Conservation (phyloP, 192 early-diverging fungal species). For the Mortierella antarctica region DNA sequence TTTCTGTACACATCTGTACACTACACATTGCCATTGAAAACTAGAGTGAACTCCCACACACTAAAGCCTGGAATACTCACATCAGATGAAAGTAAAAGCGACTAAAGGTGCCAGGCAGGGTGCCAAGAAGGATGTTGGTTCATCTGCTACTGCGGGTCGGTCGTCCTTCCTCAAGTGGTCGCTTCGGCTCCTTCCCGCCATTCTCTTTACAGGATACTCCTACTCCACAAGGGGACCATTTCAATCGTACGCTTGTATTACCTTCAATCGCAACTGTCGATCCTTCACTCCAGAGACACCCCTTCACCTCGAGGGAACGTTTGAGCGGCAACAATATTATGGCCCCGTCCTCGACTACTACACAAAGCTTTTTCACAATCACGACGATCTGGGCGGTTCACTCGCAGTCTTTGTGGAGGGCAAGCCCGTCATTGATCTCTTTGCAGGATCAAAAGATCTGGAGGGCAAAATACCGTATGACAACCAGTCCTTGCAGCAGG, state of each 20-base stretch:
- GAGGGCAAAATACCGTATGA: constrained; percentile 53
- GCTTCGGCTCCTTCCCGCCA: constrained; percentile 21
- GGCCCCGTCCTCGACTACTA: constrained; percentile 15
- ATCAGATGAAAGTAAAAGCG: no score
- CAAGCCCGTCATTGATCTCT: constrained; percentile 67
- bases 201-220: constrained; percentile 14
- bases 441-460: constrained; percentile 67
- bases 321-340: constrained; percentile 17
- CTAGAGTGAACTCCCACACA: no score
- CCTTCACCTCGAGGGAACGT: constrained; percentile 8
- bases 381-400: constrained; percentile 63
- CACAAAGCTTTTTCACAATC: constrained; percentile 26
- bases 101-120: no score
- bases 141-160: no score
- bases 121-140: no score
- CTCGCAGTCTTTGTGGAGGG: constrained; percentile 61
- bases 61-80: no score
- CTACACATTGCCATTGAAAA: no score
- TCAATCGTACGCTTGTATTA: constrained; percentile 23
- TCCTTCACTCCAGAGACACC: background rate
- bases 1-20: no score
- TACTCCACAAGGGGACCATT: constrained; percentile 34
- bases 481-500: constrained; percentile 69
- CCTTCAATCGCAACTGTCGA: constrained; percentile 14
- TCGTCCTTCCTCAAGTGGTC: background rate